phyloP scores from a whole-genome alignment of 148 eudicot species.

The Heliamphora exappendiculata region DNA sequence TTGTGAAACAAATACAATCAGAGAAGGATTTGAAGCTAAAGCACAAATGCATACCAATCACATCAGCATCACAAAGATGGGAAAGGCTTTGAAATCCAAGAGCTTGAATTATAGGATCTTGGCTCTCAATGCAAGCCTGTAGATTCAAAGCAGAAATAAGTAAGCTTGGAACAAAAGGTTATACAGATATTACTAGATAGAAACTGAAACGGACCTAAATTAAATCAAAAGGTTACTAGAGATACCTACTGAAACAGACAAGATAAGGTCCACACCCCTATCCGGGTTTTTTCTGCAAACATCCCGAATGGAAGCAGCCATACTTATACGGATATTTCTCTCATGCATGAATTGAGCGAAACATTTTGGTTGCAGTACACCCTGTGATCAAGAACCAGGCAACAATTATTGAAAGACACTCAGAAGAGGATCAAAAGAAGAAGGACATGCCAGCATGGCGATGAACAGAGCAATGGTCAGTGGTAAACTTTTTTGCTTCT shows the following conservation, averaged over 20 bases:
- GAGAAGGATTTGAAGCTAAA: neutral
- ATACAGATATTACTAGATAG: no score
- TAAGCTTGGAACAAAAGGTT: slow-evolving; percentile 12
- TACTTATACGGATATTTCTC: slow-evolving; percentile 49
- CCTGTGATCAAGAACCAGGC: slow-evolving; percentile 35
- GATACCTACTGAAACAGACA: slow-evolving; percentile 78
- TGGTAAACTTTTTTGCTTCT: neutral
- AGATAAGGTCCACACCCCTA: slow-evolving; percentile 89
- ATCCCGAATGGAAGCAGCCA: slow-evolving; percentile 80
- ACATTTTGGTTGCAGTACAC: slow-evolving; percentile 53
- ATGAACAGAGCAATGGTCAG: neutral
- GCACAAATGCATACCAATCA: slow-evolving; percentile 46
- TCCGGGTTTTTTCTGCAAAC: slow-evolving; percentile 84
- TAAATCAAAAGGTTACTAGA: neutral
- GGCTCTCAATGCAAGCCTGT: slow-evolving; percentile 83
- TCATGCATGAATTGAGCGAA: slow-evolving; percentile 44
- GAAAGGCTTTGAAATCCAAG: slow-evolving; percentile 83
- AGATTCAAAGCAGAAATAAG: slow-evolving; percentile 20
- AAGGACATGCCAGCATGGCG: neutral
- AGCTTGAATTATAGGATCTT: slow-evolving; percentile 55
- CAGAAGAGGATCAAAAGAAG: slow-evolving; percentile 3
- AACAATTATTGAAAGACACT: neutral
- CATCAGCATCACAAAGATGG: slow-evolving; percentile 97
- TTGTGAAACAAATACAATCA: slow-evolving; percentile 5
- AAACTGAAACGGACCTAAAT: neutral